These are phyloP conservation scores for Ceratobasidium sp. DNA, from an alignment of 1,284 basidiomycete species.

Conservation along the genomic window DNA sequence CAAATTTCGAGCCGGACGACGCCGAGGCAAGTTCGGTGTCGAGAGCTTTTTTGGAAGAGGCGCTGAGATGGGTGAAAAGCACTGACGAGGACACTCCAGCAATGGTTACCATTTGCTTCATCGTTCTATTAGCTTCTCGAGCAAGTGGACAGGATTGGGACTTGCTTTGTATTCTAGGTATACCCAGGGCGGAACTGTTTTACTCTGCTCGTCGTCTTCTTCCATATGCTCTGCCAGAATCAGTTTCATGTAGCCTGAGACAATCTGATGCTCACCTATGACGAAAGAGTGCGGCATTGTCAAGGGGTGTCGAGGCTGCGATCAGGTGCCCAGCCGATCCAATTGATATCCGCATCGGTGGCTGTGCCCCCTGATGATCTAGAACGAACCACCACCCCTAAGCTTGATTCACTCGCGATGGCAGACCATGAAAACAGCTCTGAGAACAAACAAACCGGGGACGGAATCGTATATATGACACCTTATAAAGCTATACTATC, in stretches of 20 bases:
- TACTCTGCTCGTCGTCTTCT: conserved; percentile 79
- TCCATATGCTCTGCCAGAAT: conserved; percentile 88
- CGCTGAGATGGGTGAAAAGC: conserved; percentile 85
- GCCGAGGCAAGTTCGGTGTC: conserved; percentile 51
- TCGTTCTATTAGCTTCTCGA: conserved; percentile 11
- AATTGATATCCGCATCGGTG: not conserved
- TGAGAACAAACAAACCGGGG: not conserved
- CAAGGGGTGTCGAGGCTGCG: not conserved
- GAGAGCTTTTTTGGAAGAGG: conserved; percentile 70
- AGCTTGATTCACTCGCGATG: not conserved
- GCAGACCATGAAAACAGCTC: not conserved
- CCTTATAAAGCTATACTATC: conserved; percentile 80
- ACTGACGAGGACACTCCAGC: conserved; percentile 71
- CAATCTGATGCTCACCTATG: conserved; percentile 8
- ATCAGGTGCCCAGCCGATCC: conserved; percentile 1
- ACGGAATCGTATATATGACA: conserved; percentile 42
- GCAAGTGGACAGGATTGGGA: conserved; percentile 49
- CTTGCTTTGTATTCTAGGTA: conserved; percentile 73
- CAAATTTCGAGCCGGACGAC: conserved; percentile 45
- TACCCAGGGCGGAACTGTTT: conserved; percentile 82
- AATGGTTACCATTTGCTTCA: conserved; percentile 84
- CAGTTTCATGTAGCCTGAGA: not conserved
- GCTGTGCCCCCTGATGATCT: not conserved
- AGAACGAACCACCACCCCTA: not conserved
- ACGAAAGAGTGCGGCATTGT: conserved; percentile 25